Evolutionary conservation across 805 yeast genomes (phyloP).

Genomic region (Kazachstania africana): DNA sequence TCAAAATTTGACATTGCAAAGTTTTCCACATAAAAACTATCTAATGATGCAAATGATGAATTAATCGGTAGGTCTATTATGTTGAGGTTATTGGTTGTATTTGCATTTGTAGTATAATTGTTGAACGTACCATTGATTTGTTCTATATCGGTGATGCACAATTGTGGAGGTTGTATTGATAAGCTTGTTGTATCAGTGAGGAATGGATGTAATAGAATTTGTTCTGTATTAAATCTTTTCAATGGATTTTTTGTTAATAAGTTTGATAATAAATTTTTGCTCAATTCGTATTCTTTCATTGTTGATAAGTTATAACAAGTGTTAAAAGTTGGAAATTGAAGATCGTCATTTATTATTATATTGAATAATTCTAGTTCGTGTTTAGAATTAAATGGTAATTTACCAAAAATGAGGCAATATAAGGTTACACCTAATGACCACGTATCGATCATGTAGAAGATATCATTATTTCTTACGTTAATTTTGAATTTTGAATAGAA

Average conservation of each 20-base stretch:
- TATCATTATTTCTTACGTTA: slow-evolving; percentile 35
- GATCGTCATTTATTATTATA: slow-evolving; percentile 53
- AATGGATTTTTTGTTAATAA: slow-evolving; percentile 62
- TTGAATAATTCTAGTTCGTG: slow-evolving; percentile 60
- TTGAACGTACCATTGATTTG: no score
- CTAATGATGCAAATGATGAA: slow-evolving; percentile 70
- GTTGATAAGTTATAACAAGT: slow-evolving; percentile 13
- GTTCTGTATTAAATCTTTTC: slow-evolving; percentile 54
- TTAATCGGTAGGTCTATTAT: slow-evolving; percentile 56
- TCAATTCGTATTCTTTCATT: slow-evolving; percentile 35
- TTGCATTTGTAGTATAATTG: not conserved
- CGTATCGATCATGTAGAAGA: slow-evolving; percentile 82
- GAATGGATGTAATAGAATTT: slow-evolving; percentile 72
- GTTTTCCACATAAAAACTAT: slow-evolving; percentile 46
- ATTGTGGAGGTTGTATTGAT: not conserved
- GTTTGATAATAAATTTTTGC: slow-evolving; percentile 45
- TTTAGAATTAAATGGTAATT: slow-evolving; percentile 78
- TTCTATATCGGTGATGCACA: no score
- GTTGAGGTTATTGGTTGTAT: slow-evolving; percentile 28
- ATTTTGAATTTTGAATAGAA: no score
- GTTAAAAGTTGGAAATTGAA: slow-evolving; percentile 42
- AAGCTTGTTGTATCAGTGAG: slow-evolving; percentile 10
- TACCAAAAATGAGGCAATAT: slow-evolving; percentile 78
- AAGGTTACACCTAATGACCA: slow-evolving; percentile 96
- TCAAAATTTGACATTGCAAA: slow-evolving; percentile 24